Base-by-base conservation (phyloP, 192 early-diverging fungal species). In the Gigaspora rosea region DNA sequence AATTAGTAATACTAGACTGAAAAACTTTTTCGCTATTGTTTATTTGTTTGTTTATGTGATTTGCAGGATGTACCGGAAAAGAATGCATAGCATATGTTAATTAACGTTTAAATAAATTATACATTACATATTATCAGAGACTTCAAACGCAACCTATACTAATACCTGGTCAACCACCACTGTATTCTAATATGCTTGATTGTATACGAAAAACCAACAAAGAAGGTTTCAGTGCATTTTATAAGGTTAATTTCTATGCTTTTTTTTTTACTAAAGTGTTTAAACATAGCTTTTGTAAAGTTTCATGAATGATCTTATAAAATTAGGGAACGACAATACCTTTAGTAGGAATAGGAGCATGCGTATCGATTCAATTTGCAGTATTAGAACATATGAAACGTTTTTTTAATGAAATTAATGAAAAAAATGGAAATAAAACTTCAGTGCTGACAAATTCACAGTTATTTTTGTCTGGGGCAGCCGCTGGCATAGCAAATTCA, bases 311-410 rank as follows among this genome's bases (percentile, higher is more conserved):
- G 12, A 54, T 52, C 51, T 77, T 51, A 59, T 52, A 16, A 48
- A 49, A 54, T 36, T 73, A 85, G 82, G 97, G 97, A 33, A 97
- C 97, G 22, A 88, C 93, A 36, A 97, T 95, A 18, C 97, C 97
- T 0, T 87, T 99, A 33, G 85, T 99, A 7, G 97, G 97, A 59
- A 92, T 96, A 57, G 97, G 97, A 52, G 91, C 94, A 13, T 97
- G 96, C 80, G 97, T 99, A 8, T 96, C 95, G n/a, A 94, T 99
- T 80, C 97, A 99, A 86, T 99, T 99, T 80, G 85, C 91, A 47
- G 94, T 91, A 54, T 85, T 97, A 50, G 93, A 97, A 85, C 87
- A 90, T 64, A 91, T 92, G 84, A 97, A 99, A 86, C 91, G 97
- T 50, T 81, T 85, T 41, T 94, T 95, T 78, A 83, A 83, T 22